Evolutionary conservation across 192 early-diverging fungal species (phyloP).

Genomic region (Coemansia sp.): DNA sequence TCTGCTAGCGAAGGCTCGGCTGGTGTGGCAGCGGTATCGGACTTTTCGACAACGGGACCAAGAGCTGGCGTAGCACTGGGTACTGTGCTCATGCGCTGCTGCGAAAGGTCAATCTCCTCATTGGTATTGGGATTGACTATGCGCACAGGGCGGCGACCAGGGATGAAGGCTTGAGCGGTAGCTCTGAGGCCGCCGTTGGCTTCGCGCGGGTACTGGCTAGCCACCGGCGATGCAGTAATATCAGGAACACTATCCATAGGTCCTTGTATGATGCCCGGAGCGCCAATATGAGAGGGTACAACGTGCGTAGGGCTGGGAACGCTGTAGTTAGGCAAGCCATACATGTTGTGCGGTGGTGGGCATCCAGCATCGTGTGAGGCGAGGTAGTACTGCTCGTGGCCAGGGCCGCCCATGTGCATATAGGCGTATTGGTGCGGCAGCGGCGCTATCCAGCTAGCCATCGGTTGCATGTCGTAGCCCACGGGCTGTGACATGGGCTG

Average conservation of each 20-base stretch:
- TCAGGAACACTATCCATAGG: slow-evolving; percentile 37
- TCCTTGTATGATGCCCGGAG: slow-evolving; percentile 25
- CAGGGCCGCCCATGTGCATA: slow-evolving; percentile 40
- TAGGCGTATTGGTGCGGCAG: slow-evolving; percentile 49
- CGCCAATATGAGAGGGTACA: slow-evolving; percentile 27
- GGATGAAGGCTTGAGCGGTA: slow-evolving; percentile 44
- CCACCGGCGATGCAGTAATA: slow-evolving; percentile 42
- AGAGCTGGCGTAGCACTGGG: slow-evolving; percentile 27
- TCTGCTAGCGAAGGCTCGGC: background rate
- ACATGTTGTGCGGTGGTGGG: slow-evolving; percentile 38
- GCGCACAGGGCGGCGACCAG: slow-evolving; percentile 58
- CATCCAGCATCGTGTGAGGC: slow-evolving; percentile 24
- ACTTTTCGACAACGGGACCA: background rate
- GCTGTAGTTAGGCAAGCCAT: slow-evolving; percentile 34
- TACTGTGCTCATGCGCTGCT: slow-evolving; percentile 35
- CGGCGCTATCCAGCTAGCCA: slow-evolving; percentile 42
- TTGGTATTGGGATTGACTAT: slow-evolving; percentile 78
- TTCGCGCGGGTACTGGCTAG: slow-evolving; percentile 23
- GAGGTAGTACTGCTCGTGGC: slow-evolving; percentile 50
- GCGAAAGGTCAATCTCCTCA: slow-evolving; percentile 66
- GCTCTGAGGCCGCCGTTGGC: slow-evolving; percentile 19
- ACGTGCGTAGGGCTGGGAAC: slow-evolving; percentile 33
- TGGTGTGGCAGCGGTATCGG: background rate
- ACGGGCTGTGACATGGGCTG: slow-evolving; percentile 48
- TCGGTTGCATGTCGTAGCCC: slow-evolving; percentile 46